These are phyloP conservation scores for Stemphylium vesicarium DNA, from an alignment of 2,329 filamentous ascomycete species.

Conservation along the genomic window DNA sequence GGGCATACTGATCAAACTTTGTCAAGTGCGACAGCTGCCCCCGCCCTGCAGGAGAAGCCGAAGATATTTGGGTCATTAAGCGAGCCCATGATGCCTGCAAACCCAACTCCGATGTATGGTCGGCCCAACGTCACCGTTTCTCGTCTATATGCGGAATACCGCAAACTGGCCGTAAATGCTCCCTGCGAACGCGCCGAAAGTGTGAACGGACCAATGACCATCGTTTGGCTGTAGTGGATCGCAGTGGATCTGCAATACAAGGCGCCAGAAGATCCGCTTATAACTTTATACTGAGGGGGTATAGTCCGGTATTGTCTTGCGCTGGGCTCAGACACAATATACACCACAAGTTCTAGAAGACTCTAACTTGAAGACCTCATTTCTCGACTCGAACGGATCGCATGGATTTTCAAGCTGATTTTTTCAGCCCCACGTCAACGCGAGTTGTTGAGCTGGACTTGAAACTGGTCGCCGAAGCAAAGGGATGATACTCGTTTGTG, in stretches of 20 bases:
- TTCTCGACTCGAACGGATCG: neutral
- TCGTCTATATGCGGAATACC: slow-evolving; percentile 8
- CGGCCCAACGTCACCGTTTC: slow-evolving; percentile 21
- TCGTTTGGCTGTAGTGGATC: neutral
- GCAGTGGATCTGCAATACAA: neutral
- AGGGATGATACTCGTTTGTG: slow-evolving; percentile 13
- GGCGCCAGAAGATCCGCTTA: neutral
- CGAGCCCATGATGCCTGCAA: slow-evolving; percentile 17
- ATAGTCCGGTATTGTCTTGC: neutral
- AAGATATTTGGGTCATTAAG: slow-evolving; percentile 11
- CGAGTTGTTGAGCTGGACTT: slow-evolving; percentile 9
- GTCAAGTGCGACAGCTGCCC: slow-evolving; percentile 13
- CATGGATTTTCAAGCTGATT: slow-evolving; percentile 3
- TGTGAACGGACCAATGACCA: neutral
- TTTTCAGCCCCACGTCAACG: slow-evolving; percentile 10
- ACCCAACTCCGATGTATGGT: slow-evolving; percentile 18
- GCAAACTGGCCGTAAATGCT: slow-evolving; percentile 5
- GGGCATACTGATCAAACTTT: slow-evolving; percentile 14
- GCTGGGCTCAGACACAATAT: slow-evolving; percentile 10
- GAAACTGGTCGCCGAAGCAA: slow-evolving; percentile 20
- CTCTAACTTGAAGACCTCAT: neutral
- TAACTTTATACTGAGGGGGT: neutral
- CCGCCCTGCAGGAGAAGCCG: slow-evolving; percentile 19
- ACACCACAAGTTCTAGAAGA: slow-evolving; percentile 4
- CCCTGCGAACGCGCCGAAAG: slow-evolving; percentile 4